Evolutionary conservation across 2,329 filamentous ascomycete species (phyloP), one percentile per base, ranked within the genome.

Genomic region (Monilinia laxa): DNA sequence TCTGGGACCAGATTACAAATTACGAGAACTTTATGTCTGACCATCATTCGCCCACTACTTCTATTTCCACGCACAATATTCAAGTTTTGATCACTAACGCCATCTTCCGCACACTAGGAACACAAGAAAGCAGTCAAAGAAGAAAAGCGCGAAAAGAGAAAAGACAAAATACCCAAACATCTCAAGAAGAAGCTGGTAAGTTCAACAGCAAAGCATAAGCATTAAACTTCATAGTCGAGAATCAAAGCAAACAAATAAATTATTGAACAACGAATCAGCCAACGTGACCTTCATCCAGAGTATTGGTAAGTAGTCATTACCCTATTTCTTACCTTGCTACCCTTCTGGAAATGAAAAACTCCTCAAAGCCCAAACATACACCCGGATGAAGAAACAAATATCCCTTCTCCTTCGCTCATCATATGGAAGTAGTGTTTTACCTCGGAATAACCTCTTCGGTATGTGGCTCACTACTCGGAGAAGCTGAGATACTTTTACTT

Each of bases 111-210:
- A 57, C 16, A 64, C 52, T 35, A 75, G 71, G 87, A 87, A 71
- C 95, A 97, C 78, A 99, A 99, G 78, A 86, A 87, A 77, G 89
- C 90, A 1, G 90, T 97, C 72, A 99, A 98, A 80, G 94, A 97
- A 75, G 94, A 93, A 75, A 97, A 97, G 81, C 88, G 92, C 47
- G 93, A 97, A 78, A 93, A 96, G 81, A 83, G 95, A 68, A 92
- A 94, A 78, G 90, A 91, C 4, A 99, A 99, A 83, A 96, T 99
- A 80, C 94, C 95, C 0, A 99, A 99, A 80, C 88, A 96, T 76
- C 71, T 97, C 45, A 99, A 99, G 85, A 98, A 97, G 83, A 91
- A 90, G 77, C 79, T 96, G 67, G 86, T 96, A 35, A 84, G 83
- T 66, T 81, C 82, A 70, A 74, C 75, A 12, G 72, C 74, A 49